Evolutionary conservation across 1,284 basidiomycete genomes (phyloP).

Genomic region (Somion occarium): DNA sequence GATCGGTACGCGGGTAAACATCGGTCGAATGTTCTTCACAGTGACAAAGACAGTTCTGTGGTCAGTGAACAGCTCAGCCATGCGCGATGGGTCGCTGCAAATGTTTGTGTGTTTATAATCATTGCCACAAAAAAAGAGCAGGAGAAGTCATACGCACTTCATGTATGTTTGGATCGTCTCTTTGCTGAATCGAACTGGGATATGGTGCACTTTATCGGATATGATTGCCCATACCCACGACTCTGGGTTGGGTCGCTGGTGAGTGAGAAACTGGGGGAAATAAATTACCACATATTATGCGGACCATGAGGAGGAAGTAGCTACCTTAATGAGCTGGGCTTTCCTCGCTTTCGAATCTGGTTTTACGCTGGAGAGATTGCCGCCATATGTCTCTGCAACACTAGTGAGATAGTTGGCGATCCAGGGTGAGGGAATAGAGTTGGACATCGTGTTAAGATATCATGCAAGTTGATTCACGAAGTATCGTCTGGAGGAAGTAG

Average conservation of each 20-base stretch:
- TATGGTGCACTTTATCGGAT: conserved; percentile 35
- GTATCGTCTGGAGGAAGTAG: neutral
- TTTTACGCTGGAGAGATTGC: conserved; percentile 33
- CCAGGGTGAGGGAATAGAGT: conserved; percentile 35
- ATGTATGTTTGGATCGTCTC: conserved; percentile 31
- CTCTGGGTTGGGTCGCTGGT: conserved; percentile 24
- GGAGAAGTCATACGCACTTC: conserved; percentile 21
- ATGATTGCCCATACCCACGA: conserved; percentile 41
- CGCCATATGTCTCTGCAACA: conserved; percentile 45
- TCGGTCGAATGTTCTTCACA: conserved; percentile 41
- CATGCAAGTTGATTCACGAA: neutral
- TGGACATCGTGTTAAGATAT: neutral
- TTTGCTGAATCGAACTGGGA: conserved; percentile 37
- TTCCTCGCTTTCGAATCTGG: conserved; percentile 33
- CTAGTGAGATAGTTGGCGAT: conserved; percentile 43
- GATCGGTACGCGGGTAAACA: conserved; percentile 43
- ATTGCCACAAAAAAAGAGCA: no score
- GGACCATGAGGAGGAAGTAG: conserved; percentile 4
- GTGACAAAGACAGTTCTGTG: conserved; percentile 29
- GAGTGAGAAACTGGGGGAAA: conserved; percentile 28
- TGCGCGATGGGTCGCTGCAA: neutral
- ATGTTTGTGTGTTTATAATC: no score
- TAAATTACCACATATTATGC: neutral
- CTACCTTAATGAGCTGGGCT: conserved; percentile 52
- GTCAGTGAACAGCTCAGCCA: conserved; percentile 3